These are phyloP conservation scores for Claviceps monticola DNA, from an alignment of 2,329 filamentous ascomycete species.

Conservation along the genomic window DNA sequence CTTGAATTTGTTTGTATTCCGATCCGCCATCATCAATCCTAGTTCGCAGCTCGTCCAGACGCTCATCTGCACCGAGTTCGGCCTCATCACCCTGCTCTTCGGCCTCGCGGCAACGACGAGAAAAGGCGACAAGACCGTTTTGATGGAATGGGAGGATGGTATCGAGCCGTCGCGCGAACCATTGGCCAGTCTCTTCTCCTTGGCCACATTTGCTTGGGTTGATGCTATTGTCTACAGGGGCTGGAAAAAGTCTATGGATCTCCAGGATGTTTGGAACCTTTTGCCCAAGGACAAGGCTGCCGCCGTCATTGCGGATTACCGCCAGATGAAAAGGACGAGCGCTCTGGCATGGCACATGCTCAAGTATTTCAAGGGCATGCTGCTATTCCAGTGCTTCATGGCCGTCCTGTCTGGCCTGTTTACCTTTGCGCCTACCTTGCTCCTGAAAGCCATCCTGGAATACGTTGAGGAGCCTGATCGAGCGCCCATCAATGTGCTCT, in stretches of 20 bases:
- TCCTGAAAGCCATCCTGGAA: slow-evolving; percentile 82
- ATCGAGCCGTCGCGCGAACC: slow-evolving; percentile 80
- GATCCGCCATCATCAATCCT: slow-evolving; percentile 71
- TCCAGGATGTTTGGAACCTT: slow-evolving; percentile 85
- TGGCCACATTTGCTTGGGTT: slow-evolving; percentile 82
- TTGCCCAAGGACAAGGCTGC: slow-evolving; percentile 78
- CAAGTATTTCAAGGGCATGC: slow-evolving; percentile 64
- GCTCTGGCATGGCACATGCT: slow-evolving; percentile 68
- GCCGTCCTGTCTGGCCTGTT: slow-evolving; percentile 69
- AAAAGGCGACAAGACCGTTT: slow-evolving; percentile 80
- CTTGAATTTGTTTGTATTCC: slow-evolving; percentile 62
- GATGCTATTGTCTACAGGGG: slow-evolving; percentile 81
- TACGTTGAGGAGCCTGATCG: slow-evolving; percentile 75
- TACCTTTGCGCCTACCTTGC: slow-evolving; percentile 80
- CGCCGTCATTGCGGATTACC: slow-evolving; percentile 65
- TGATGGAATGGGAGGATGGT: slow-evolving; percentile 78
- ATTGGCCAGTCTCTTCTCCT: slow-evolving; percentile 74
- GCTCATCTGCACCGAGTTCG: slow-evolving; percentile 61
- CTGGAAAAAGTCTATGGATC: slow-evolving; percentile 70
- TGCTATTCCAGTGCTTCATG: slow-evolving; percentile 68
- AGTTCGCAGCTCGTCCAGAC: slow-evolving; percentile 46
- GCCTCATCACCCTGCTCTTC: slow-evolving; percentile 59
- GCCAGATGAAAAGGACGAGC: slow-evolving; percentile 70
- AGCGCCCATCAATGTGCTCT: slow-evolving; percentile 74
- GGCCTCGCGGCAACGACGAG: slow-evolving; percentile 66